phyloP scores from a whole-genome alignment of 192 early-diverging fungal genomes.

The Entomortierella lignicola region DNA sequence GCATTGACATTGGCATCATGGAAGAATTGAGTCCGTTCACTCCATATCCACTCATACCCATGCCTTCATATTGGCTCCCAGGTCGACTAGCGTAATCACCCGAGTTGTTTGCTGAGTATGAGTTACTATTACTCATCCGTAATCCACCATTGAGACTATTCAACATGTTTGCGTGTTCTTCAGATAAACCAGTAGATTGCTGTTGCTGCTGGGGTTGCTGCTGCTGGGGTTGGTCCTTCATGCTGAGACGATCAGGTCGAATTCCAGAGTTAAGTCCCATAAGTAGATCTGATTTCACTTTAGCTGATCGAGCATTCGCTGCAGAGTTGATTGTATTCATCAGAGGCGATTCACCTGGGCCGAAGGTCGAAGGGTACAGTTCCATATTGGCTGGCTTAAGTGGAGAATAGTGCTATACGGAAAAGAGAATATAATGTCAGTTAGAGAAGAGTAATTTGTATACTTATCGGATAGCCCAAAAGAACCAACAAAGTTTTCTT shows the following conservation, averaged over 20 bases:
- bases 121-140: constrained; percentile 2
- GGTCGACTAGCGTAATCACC: constrained; percentile 14
- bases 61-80: constrained; percentile 18
- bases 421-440: neutral
- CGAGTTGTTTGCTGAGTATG: neutral
- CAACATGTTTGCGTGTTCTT: constrained; percentile 26
- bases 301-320: constrained; percentile 38
- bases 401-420: constrained; percentile 21
- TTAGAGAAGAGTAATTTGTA: no score
- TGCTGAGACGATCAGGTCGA: constrained; percentile 38
- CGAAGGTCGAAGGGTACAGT: constrained; percentile 34
- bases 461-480: neutral
- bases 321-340: constrained; percentile 42
- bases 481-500: neutral
- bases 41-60: constrained; percentile 17
- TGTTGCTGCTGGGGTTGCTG: constrained; percentile 15
- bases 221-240: constrained; percentile 24
- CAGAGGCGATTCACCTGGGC: constrained; percentile 42
- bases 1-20: constrained; percentile 22
- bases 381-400: constrained; percentile 33
- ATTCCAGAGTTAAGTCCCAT: constrained; percentile 48
- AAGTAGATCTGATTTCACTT: constrained; percentile 48
- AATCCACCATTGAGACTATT: constrained; percentile 36
- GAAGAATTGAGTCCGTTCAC: constrained; percentile 5
- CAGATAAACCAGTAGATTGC: constrained; percentile 2